phyloP scores from a whole-genome alignment of 2,329 filamentous ascomycete genomes.

The Kalmusia sp. region DNA sequence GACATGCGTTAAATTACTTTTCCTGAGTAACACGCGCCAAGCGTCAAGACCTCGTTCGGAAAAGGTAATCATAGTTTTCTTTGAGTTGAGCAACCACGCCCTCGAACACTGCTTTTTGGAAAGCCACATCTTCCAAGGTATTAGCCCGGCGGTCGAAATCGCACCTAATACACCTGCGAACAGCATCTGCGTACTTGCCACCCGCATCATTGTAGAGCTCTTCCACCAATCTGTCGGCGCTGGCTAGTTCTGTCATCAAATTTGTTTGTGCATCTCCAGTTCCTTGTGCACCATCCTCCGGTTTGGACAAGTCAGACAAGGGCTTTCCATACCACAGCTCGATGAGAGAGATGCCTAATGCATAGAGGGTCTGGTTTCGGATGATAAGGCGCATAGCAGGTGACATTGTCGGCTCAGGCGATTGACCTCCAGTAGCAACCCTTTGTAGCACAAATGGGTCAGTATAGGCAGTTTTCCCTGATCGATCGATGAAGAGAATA shows the following conservation, averaged over 20 bases:
- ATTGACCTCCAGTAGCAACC: constrained; percentile 8
- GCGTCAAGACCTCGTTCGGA: neutral
- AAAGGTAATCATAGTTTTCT: constrained; percentile 29
- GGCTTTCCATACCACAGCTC: constrained; percentile 42
- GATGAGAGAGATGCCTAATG: constrained; percentile 42
- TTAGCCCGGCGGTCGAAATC: constrained; percentile 34
- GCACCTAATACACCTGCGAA: constrained; percentile 40
- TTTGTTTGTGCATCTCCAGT: constrained; percentile 14
- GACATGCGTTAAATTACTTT: too few relatives aligned
- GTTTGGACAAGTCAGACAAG: constrained; percentile 24
- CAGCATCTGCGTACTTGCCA: constrained; percentile 37
- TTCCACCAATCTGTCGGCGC: constrained; percentile 31
- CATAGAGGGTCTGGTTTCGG: constrained; percentile 41
- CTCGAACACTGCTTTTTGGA: constrained; percentile 38
- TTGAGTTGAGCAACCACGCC: constrained; percentile 38
- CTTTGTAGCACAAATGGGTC: constrained; percentile 24
- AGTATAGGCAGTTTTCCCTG: constrained; percentile 18
- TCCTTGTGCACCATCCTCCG: constrained; percentile 14
- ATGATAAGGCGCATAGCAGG: constrained; percentile 24
- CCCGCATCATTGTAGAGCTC: constrained; percentile 37
- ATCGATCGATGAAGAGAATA: constrained; percentile 29
- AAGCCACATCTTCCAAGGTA: constrained; percentile 33
- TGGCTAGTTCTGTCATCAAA: constrained; percentile 28
- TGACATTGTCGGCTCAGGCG: neutral
- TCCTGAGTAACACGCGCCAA: neutral